Conservation (phyloP, 306 rosid genomes). For the Pyrus pyrifolia region DNA sequence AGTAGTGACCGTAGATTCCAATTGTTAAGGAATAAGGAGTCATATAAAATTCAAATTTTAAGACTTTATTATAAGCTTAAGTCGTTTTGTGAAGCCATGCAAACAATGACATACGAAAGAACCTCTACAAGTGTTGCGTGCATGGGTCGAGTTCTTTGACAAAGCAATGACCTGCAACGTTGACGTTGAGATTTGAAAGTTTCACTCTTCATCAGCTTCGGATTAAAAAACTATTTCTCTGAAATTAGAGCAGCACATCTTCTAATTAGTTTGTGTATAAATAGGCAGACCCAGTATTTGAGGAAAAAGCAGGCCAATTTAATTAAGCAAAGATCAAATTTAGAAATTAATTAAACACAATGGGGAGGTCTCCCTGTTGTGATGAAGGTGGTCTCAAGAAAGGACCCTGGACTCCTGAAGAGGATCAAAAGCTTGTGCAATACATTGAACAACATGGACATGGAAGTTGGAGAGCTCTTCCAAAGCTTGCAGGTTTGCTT, state of each 20-base stretch:
- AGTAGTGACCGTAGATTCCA: neutral
- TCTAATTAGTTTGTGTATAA: neutral
- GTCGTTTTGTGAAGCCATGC: constrained; percentile 55
- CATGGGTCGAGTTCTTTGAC: constrained; percentile 56
- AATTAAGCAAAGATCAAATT: neutral
- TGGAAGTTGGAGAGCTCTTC: constrained; percentile 90
- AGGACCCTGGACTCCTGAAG: constrained; percentile 91
- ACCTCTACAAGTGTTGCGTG: constrained; percentile 47
- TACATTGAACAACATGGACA: constrained; percentile 69
- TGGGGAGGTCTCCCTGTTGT: constrained; percentile 69
- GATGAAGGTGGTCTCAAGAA: constrained; percentile 76
- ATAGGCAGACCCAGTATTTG: constrained; percentile 6
- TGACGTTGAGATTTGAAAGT: constrained; percentile 37
- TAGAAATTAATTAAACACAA: neutral
- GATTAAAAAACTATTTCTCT: neutral
- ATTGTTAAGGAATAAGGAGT: neutral
- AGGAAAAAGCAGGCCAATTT: constrained; percentile 3
- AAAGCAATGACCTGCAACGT: constrained; percentile 39
- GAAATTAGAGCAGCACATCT: neutral
- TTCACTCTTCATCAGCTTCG: constrained; percentile 6
- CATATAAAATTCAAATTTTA: neutral
- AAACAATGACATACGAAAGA: constrained; percentile 36
- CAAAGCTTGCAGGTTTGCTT: constrained; percentile 62
- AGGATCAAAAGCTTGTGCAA: constrained; percentile 65
- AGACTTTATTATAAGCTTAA: neutral